phyloP scores from a whole-genome alignment of 1,139 yeast species.

The Waltiozyma sp. region DNA sequence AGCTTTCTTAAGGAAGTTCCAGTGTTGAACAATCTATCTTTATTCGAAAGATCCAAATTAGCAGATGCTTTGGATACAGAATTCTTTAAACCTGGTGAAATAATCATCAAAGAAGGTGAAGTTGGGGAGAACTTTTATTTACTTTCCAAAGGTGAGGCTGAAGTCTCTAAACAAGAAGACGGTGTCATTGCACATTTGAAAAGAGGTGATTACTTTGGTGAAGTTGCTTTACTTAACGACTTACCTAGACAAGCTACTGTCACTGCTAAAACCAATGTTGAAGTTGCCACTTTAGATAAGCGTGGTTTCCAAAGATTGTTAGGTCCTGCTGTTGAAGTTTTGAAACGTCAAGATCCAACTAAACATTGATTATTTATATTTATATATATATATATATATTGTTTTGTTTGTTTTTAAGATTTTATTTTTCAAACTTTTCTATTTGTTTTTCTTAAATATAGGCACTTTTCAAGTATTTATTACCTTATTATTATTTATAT shows the following conservation, averaged over 20 bases:
- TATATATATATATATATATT: no score
- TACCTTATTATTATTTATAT: no score
- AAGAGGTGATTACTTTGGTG: slow-evolving; percentile 94
- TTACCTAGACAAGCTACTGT: slow-evolving; percentile 94
- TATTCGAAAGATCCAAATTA: slow-evolving; percentile 78
- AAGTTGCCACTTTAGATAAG: slow-evolving; percentile 85
- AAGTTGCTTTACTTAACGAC: slow-evolving; percentile 84
- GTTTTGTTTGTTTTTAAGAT: no score
- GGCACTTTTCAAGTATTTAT: no score
- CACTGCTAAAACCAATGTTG: slow-evolving; percentile 60
- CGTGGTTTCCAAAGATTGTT: slow-evolving; percentile 86
- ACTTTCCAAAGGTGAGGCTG: slow-evolving; percentile 80
- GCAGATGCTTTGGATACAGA: slow-evolving; percentile 91
- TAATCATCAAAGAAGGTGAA: slow-evolving; percentile 81
- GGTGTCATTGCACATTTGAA: slow-evolving; percentile 52
- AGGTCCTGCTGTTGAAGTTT: slow-evolving; percentile 83
- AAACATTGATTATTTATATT: slow-evolving; percentile 20
- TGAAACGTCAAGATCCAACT: slow-evolving; percentile 78
- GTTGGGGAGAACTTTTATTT: slow-evolving; percentile 85
- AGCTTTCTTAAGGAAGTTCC: slow-evolving; percentile 82
- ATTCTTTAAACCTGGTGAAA: slow-evolving; percentile 58
- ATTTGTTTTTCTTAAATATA: no score
- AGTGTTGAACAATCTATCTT: slow-evolving; percentile 57
- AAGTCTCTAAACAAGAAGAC: slow-evolving; percentile 42
- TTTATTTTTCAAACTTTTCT: no score